Conservation (phyloP, 805 yeast genomes). For the Wickerhamiella sorbophila region DNA sequence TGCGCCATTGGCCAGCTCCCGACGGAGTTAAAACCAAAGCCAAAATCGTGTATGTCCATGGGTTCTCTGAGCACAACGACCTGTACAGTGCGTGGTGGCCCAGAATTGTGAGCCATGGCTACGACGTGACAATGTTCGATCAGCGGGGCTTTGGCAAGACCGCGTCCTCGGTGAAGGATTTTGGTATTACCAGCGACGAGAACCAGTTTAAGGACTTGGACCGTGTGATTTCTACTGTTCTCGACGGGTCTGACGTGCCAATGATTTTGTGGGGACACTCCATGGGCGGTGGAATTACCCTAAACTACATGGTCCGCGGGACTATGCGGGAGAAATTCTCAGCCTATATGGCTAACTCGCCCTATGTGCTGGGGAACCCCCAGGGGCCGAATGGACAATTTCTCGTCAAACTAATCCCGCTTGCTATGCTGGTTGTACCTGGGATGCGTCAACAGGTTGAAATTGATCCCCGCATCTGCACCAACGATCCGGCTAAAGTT, state of each 20-base stretch:
- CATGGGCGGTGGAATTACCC: conserved; percentile 28
- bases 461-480: conserved; percentile 17
- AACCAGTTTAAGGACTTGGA: conserved; percentile 24
- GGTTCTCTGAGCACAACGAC: conserved; percentile 25
- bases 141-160: conserved; percentile 30
- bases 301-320: conserved; percentile 27
- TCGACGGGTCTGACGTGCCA: conserved; percentile 15
- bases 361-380: conserved; percentile 20
- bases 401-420: conserved; percentile 17
- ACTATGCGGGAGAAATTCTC: conserved; percentile 20
- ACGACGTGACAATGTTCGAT: conserved; percentile 26
- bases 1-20: conserved; percentile 8
- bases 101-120: conserved; percentile 21
- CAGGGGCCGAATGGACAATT: conserved; percentile 17
- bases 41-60: conserved; percentile 25
- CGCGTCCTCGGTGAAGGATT: conserved; percentile 18
- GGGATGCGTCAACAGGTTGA: conserved; percentile 15
- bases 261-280: conserved; percentile 26
- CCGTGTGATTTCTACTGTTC: conserved; percentile 15
- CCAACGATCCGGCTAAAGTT: conserved; percentile 19
- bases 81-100: conserved; percentile 23
- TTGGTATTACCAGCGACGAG: conserved; percentile 25
- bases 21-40: conserved; percentile 15
- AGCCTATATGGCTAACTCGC: conserved; percentile 25
- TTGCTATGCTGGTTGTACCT: conserved; percentile 21